phyloP scores from a whole-genome alignment of 2,329 filamentous ascomycete genomes.

The Colletotrichum sp. region DNA sequence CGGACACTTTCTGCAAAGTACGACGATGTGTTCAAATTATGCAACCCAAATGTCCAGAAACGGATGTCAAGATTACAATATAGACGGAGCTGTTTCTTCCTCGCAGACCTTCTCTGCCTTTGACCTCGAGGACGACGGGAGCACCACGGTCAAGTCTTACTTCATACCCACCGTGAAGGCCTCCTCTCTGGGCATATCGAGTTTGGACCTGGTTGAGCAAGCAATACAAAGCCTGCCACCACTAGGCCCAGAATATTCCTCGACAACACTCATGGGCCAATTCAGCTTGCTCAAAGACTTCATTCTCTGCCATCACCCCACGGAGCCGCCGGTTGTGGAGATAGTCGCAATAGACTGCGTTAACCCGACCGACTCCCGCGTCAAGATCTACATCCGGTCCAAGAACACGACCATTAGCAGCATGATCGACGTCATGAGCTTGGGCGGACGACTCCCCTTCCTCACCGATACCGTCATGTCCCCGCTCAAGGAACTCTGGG shows the following conservation, averaged over 20 bases:
- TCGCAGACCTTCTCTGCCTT: conserved; percentile 27
- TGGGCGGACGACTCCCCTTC: conserved; percentile 20
- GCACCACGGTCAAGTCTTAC: conserved; percentile 24
- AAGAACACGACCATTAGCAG: conserved; percentile 31
- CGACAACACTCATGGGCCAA: neutral
- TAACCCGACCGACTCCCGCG: conserved; percentile 27
- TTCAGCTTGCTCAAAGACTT: neutral
- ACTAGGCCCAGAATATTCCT: neutral
- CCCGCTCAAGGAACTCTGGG: neutral
- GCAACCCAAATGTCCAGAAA: neutral
- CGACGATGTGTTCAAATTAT: neutral
- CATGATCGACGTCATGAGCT: conserved; percentile 26
- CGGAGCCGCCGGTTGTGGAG: neutral
- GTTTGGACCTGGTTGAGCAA: neutral
- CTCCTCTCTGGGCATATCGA: conserved; percentile 9
- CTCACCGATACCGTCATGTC: neutral
- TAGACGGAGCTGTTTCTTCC: neutral
- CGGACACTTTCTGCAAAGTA: conserved; percentile 12
- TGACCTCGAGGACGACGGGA: conserved; percentile 21
- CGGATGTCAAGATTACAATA: neutral
- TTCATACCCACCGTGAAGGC: conserved; percentile 24
- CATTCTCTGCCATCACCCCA: neutral
- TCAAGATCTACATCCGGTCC: conserved; percentile 41
- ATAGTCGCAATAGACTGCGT: conserved; percentile 39
- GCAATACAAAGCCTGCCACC: neutral